A percentile compares a stretch with the other conserved stretches of the same genome.
Evolutionary conservation across 1,284 basidiomycete species (phyloP).

Genomic region (Schizophyllum commune): DNA sequence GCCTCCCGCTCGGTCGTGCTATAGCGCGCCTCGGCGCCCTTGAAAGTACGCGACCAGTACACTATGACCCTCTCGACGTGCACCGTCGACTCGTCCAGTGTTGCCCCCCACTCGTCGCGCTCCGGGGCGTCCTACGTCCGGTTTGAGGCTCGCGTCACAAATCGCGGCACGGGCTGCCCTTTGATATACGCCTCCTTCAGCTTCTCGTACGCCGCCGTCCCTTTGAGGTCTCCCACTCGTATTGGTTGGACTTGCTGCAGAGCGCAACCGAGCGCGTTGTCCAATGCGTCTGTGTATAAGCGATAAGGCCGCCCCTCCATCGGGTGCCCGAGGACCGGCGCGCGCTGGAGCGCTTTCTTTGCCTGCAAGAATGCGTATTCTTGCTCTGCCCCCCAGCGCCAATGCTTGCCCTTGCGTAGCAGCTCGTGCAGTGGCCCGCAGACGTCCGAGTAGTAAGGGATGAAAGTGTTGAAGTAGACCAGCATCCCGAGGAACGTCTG

Average conservation of each 20-base stretch:
- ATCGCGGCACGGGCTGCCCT: not conserved
- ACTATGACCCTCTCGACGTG: conserved; percentile 22
- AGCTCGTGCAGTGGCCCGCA: conserved; percentile 3
- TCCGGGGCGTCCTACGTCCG: not conserved
- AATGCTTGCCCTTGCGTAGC: conserved; percentile 21
- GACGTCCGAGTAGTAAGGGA: conserved; percentile 4
- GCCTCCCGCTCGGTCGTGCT: not conserved
- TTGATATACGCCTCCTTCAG: not conserved
- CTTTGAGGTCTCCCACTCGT: conserved; percentile 7
- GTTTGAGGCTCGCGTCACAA: not conserved
- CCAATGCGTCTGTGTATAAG: conserved; percentile 32
- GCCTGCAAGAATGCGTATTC: conserved; percentile 15
- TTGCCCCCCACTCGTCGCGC: not conserved
- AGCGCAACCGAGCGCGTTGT: conserved; percentile 20
- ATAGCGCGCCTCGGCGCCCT: conserved; percentile 7
- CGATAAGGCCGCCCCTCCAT: conserved; percentile 23
- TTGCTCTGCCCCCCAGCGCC: conserved; percentile 8
- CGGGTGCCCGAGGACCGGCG: conserved; percentile 25
- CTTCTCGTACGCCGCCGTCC: conserved; percentile 13
- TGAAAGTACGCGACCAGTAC: conserved; percentile 21
- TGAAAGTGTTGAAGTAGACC: conserved; percentile 8
- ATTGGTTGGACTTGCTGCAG: conserved; percentile 13
- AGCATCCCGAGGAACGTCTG: conserved; percentile 17
- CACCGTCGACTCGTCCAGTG: conserved; percentile 20
- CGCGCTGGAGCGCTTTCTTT: conserved; percentile 18